A percentile compares a stretch with the other conserved stretches of the same genome.
Evolutionary conservation across 2,329 filamentous ascomycete genomes (phyloP).

Genomic region (Neoscytalidium dimidiatum): DNA sequence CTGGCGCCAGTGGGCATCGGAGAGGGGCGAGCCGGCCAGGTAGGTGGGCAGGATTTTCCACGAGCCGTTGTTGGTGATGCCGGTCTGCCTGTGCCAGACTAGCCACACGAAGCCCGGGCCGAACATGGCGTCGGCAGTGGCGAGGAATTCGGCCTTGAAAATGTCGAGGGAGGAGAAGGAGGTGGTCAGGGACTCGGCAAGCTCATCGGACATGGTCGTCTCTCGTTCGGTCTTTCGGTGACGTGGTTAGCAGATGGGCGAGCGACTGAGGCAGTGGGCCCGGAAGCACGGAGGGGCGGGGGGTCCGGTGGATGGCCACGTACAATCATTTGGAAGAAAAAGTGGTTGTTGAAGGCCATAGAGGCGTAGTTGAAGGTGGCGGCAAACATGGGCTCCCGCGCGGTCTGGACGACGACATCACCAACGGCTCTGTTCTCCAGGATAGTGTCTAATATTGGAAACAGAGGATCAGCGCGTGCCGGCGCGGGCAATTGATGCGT

Average conservation of each 20-base stretch:
- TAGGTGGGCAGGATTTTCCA: conserved; percentile 82
- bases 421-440: conserved; percentile 64
- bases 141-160: conserved; percentile 75
- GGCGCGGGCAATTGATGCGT: not conserved
- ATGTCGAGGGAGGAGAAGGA: conserved; percentile 84
- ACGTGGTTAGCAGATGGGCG: conserved; percentile 21
- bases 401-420: conserved; percentile 71
- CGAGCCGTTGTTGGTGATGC: conserved; percentile 47
- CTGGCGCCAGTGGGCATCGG: conserved; percentile 78
- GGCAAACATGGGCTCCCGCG: conserved; percentile 76
- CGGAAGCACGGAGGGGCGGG: not conserved
- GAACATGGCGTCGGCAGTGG: conserved; percentile 88
- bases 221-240: conserved; percentile 11
- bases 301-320: conserved; percentile 6
- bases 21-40: conserved; percentile 85
- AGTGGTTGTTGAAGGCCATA: conserved; percentile 90
- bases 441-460: conserved; percentile 57
- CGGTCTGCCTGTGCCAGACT: conserved; percentile 55
- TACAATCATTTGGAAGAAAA: conserved; percentile 70
- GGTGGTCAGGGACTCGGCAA: conserved; percentile 62
- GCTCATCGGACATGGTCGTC: conserved; percentile 55
- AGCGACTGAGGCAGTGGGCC: conserved; percentile 19
- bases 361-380: conserved; percentile 93
- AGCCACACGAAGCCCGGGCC: conserved; percentile 98
- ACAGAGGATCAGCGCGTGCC: conserved; percentile 15